Evolutionary conservation across 768 basidiomycete genomes (phyloP).

Genomic region (Boletus sensibilis): DNA sequence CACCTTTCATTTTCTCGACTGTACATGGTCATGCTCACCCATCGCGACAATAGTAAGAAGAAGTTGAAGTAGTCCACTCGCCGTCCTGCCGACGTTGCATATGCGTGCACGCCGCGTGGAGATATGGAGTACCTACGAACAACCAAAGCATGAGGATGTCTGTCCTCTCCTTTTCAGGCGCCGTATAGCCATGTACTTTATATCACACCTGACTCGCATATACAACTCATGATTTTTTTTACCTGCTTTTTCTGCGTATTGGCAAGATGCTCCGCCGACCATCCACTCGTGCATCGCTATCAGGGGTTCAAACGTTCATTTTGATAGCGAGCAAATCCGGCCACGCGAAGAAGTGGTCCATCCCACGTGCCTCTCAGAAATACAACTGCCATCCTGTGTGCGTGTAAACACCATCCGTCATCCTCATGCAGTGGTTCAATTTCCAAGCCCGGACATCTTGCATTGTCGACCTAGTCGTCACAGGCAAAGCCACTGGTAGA

Average conservation of each 20-base stretch:
- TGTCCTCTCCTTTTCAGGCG: neutral
- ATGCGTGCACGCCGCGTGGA: constrained; percentile 4
- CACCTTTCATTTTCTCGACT: neutral
- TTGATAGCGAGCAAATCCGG: neutral
- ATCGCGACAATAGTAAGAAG: constrained; percentile 66
- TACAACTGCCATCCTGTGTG: neutral
- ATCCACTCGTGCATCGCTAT: too few species aligned
- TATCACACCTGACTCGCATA: constrained; percentile 15
- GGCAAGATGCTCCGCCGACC: neutral
- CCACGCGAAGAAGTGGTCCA: neutral
- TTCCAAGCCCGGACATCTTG: too few species aligned
- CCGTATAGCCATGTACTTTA: constrained; percentile 21
- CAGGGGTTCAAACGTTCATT: neutral
- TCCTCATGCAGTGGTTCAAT: neutral
- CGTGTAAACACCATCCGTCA: neutral
- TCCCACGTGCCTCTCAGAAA: neutral
- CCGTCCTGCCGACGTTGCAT: neutral
- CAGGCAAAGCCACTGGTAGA: neutral
- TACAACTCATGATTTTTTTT: constrained; percentile 16
- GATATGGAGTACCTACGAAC: constrained; percentile 13
- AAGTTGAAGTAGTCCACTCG: constrained; percentile 78
- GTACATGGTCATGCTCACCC: neutral
- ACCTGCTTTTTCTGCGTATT: neutral
- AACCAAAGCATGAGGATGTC: constrained; percentile 1
- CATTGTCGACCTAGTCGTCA: neutral